A percentile compares a stretch with the other conserved stretches of the same genome.
These are phyloP conservation scores for Aspergillus bridgeri DNA, from an alignment of 495 filamentous ascomycete species.

Conservation along the genomic window DNA sequence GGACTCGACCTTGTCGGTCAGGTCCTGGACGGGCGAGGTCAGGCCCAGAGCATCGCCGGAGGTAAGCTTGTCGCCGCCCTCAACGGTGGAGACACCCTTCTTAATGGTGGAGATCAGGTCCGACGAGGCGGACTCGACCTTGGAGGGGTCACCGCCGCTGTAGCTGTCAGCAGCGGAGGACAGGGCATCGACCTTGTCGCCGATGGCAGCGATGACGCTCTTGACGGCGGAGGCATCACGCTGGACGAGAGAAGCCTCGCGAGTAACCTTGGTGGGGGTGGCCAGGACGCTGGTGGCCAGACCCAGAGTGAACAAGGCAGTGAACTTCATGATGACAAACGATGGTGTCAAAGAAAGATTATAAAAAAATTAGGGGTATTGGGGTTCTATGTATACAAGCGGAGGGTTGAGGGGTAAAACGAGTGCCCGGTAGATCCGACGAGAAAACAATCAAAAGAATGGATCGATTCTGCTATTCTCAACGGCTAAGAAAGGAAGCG, in stretches of 20 bases:
- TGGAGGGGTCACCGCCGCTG: constrained; percentile 26
- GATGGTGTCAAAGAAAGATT: constrained; percentile 10
- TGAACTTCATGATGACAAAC: constrained; percentile 39
- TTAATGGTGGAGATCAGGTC: constrained; percentile 33
- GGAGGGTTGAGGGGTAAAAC: constrained; percentile 16
- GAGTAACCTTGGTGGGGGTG: constrained; percentile 20
- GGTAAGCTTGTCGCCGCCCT: constrained; percentile 20
- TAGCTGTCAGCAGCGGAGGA: constrained; percentile 34
- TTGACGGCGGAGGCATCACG: constrained; percentile 32
- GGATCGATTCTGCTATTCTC: constrained; percentile 10
- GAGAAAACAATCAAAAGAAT: constrained; percentile 14
- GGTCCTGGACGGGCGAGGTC: constrained; percentile 28
- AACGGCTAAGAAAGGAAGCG: background rate
- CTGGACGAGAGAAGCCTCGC: constrained; percentile 21
- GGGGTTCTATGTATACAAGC: constrained; percentile 10
- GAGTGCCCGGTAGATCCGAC: constrained; percentile 18
- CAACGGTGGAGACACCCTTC: constrained; percentile 24
- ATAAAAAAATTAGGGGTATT: constrained; percentile 20
- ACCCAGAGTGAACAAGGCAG: constrained; percentile 28
- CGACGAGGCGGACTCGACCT: constrained; percentile 30
- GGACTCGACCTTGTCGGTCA: constrained; percentile 27
- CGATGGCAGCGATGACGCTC: constrained; percentile 29
- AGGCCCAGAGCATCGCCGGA: constrained; percentile 31
- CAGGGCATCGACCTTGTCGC: constrained; percentile 28
- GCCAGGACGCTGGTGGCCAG: constrained; percentile 25